A percentile compares a stretch with the other conserved stretches of the same genome.
phyloP scores from a whole-genome alignment of 225 moss, liverwort and hornwort species.

The Sphagnum tenellum region DNA sequence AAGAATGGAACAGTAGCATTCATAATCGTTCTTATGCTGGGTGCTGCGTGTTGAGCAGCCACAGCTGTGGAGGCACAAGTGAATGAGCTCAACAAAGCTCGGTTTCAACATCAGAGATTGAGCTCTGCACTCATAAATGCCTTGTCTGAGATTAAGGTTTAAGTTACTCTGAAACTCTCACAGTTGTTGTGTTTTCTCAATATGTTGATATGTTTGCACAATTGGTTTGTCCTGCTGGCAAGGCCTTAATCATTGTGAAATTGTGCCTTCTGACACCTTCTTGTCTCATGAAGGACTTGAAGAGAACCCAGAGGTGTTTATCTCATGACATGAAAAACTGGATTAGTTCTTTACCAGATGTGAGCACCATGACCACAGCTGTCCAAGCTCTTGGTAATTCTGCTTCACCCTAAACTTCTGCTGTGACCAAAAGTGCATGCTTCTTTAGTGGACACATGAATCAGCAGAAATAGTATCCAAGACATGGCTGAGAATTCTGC shows the following conservation, averaged over 20 bases:
- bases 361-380: constrained; percentile 37
- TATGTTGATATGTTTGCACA: too few relatives aligned
- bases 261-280: too few relatives aligned
- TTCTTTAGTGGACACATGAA: too few relatives aligned
- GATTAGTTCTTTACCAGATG: constrained; percentile 67
- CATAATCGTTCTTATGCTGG: too few relatives aligned
- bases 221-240: too few relatives aligned
- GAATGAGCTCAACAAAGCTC: constrained; percentile 42
- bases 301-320: constrained; percentile 39
- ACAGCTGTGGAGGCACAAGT: constrained; percentile 69
- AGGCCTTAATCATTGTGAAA: too few relatives aligned
- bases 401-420: too few relatives aligned
- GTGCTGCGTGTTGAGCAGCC: constrained; percentile 24
- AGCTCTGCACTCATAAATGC: constrained; percentile 31
- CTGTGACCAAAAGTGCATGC: too few relatives aligned
- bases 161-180: neutral
- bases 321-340: constrained; percentile 64
- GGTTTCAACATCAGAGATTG: constrained; percentile 52
- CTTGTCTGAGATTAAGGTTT: constrained; percentile 44
- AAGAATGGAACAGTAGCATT: too few relatives aligned
- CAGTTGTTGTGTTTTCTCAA: too few relatives aligned
- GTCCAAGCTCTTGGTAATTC: constrained; percentile 51
- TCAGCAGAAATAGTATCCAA: too few relatives aligned
- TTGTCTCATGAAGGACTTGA: constrained; percentile 20
- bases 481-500: too few relatives aligned